phyloP scores from a whole-genome alignment of 179 eudicot species.

The Monotropa hypopitys region DNA sequence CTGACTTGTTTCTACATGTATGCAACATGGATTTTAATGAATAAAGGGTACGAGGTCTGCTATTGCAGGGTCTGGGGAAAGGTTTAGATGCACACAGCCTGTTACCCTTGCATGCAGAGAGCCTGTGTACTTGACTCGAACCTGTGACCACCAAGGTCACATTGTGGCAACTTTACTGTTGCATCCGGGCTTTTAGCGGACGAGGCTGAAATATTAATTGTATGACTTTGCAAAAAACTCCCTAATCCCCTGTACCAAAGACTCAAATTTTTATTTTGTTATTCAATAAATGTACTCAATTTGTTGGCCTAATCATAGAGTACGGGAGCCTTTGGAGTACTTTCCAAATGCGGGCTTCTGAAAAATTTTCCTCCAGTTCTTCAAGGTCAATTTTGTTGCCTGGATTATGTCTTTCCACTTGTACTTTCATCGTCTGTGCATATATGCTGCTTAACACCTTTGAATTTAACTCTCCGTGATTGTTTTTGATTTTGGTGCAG shows the following conservation, averaged over 20 bases:
- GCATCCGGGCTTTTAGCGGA: background rate
- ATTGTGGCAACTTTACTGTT: background rate
- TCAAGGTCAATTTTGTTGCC: background rate
- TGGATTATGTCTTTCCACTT: background rate
- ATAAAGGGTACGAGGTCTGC: background rate
- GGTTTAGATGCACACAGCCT: background rate
- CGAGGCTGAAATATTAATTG: background rate
- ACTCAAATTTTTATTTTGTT: background rate
- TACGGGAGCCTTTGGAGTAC: background rate
- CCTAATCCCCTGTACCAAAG: background rate
- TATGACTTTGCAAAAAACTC: background rate
- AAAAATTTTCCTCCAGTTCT: background rate
- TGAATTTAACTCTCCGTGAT: background rate
- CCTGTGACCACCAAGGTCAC: background rate
- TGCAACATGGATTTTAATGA: background rate
- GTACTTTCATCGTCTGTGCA: background rate
- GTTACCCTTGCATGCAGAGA: background rate
- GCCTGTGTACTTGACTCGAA: background rate
- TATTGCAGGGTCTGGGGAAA: background rate
- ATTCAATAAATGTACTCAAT: background rate
- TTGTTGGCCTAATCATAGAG: background rate
- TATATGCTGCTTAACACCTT: background rate
- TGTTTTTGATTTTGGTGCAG: constrained; percentile 18
- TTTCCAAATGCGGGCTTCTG: background rate
- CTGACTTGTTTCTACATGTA: background rate